Base-by-base conservation (phyloP, 148 eudicot genomes). In the Nepenthes gracilis region DNA sequence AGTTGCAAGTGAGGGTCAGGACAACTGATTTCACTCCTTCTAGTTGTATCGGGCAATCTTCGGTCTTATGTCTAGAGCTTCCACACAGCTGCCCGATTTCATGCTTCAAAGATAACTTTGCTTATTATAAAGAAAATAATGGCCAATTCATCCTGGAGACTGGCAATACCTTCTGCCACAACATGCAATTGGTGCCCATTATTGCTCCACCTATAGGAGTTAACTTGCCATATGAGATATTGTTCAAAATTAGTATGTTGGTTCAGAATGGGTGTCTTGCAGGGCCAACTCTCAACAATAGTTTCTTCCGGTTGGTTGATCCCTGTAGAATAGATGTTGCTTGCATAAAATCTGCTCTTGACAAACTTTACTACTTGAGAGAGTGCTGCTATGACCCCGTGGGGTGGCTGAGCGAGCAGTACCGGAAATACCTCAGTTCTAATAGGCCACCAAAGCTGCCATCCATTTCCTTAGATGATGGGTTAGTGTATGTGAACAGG, bases 321-420 rank as follows among this genome's bases (percentile, higher is more conserved):
- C 97, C 97, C 5, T 68, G 14, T 12, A 64, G 45, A 54, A 40
- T 62, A 47, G 57, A 77, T 36, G 70, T 66, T 50, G 49, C 58
- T 23, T 65, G 53, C 61, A 74, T 88, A 43, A 94, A 88, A 58
- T 67, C 71, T 64, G 83, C 86, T 12, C 77, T 92, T 53, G 96
- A 92, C 55, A 82, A 79, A 34, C 63, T 88, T 15, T 67, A 66
- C 64, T 57, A 66, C 67, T 33, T 70, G 66, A 85, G 80, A 55
- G 90, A 83, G 59, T 88, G 96, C 66, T 88, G 96, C 77, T 92
- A 92, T 75, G 80, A 88, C 53, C 96, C 98, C 13, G 86, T 67
- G 33, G 66, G 7, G 58, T 88, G 90, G 88, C 76, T 92, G 43
- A 55, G 1, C 2, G 78, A 78, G 43, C 72, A 88, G 53, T 84